Evolutionary conservation across 1,284 basidiomycete genomes (phyloP).

Genomic region (Schizophyllum commune): DNA sequence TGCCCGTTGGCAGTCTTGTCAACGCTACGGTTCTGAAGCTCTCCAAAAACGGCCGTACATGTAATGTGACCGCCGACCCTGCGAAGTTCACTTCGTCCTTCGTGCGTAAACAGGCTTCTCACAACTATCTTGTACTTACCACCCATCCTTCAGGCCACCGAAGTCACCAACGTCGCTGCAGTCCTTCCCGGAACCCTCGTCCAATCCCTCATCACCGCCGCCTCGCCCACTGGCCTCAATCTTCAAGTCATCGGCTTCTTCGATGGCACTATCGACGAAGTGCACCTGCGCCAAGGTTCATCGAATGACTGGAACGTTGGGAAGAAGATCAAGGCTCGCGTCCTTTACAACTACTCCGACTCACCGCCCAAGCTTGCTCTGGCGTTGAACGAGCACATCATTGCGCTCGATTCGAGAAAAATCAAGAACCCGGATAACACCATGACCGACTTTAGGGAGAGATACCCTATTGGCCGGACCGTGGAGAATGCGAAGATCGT

Average conservation of each 20-base stretch:
- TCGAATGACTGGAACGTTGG: slow-evolving; percentile 67
- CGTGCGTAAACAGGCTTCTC: slow-evolving; percentile 42
- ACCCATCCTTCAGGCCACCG: slow-evolving; percentile 42
- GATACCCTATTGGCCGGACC: slow-evolving; percentile 68
- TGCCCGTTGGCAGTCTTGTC: slow-evolving; percentile 63
- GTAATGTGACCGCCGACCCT: slow-evolving; percentile 50
- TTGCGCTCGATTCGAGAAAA: slow-evolving; percentile 42
- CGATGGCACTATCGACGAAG: slow-evolving; percentile 83
- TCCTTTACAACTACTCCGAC: slow-evolving; percentile 78
- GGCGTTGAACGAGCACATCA: slow-evolving; percentile 66
- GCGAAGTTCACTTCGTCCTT: slow-evolving; percentile 37
- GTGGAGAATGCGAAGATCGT: slow-evolving; percentile 69
- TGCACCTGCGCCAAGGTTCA: slow-evolving; percentile 57
- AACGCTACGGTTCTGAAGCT: slow-evolving; percentile 56
- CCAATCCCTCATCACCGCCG: slow-evolving; percentile 78
- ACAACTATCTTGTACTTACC: slow-evolving; percentile 8
- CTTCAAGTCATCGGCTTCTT: slow-evolving; percentile 93
- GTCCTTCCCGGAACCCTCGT: slow-evolving; percentile 85
- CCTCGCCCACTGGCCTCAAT: slow-evolving; percentile 76
- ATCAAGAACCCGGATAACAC: slow-evolving; percentile 16
- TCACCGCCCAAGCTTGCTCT: slow-evolving; percentile 79
- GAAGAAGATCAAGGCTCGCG: slow-evolving; percentile 82
- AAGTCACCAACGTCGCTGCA: slow-evolving; percentile 75
- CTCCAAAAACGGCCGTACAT: slow-evolving; percentile 65
- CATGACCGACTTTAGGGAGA: slow-evolving; percentile 36